Percentiles rank a stretch among this genome's conserved stretches.
Conservation (phyloP, 768 basidiomycete species). For the Russula emetica region DNA sequence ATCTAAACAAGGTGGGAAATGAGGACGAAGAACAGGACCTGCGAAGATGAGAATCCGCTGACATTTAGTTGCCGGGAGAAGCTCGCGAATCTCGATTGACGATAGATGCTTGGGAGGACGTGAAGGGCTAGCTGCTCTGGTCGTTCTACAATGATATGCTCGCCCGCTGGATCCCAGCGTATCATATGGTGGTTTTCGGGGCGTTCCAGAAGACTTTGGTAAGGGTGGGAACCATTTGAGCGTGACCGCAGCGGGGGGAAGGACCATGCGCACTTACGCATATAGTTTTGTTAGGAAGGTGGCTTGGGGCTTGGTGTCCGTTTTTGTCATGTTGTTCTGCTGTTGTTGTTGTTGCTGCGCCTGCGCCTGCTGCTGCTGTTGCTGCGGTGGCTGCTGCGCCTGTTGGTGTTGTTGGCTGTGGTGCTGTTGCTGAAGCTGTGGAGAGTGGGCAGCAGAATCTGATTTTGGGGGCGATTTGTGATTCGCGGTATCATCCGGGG, state of each 20-base stretch:
- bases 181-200: conserved; percentile 96
- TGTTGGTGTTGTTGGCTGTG: conserved; percentile 6
- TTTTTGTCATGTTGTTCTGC: conserved; percentile 20
- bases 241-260: conserved; percentile 7
- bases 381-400: conserved; percentile 4
- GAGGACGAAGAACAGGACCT: conserved; percentile 28
- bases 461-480: conserved; percentile 27
- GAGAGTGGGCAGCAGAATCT: conserved; percentile 22
- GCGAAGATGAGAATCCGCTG: conserved; percentile 24
- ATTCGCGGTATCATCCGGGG: conserved; percentile 24
- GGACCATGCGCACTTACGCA: conserved; percentile 54
- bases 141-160: conserved; percentile 92
- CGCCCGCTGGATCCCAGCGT: conserved; percentile 89
- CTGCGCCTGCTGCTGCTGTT: conserved; percentile 9
- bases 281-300: conserved; percentile 98
- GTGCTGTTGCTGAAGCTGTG: conserved; percentile 22
- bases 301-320: conserved; percentile 29
- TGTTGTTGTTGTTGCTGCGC: conserved; percentile 10
- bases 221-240: conserved; percentile 13
- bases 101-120: conserved; percentile 89
- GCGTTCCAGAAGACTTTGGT: conserved; percentile 72
- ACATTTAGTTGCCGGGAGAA: conserved; percentile 98
- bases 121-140: conserved; percentile 92
- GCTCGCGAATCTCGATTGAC: conserved; percentile 94
- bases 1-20: conserved; percentile 50